phyloP scores from a whole-genome alignment of 1,284 basidiomycete species.

The Pyrrhoderma lamaoense region DNA sequence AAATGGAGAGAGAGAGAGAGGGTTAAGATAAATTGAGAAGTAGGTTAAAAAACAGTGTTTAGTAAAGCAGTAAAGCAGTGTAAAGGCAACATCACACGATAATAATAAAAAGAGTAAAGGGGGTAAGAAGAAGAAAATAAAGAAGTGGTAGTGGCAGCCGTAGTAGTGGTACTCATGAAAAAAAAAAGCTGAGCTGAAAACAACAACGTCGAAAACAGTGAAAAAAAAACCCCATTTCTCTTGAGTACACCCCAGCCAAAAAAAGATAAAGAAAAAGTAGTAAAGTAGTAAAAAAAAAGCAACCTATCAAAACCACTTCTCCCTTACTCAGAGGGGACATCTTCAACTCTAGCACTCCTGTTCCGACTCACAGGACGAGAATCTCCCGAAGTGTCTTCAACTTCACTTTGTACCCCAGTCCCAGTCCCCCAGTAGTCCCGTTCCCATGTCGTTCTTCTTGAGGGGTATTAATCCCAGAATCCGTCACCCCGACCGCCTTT shows the following conservation, averaged over 20 bases:
- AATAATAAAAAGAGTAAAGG: too few species aligned
- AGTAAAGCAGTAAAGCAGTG: too few species aligned
- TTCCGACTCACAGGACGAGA: slow-evolving; percentile 55
- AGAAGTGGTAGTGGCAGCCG: too few species aligned
- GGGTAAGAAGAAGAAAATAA: too few species aligned
- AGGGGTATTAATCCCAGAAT: slow-evolving; percentile 18
- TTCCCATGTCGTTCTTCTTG: neutral
- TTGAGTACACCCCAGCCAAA: neutral
- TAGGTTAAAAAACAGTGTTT: too few species aligned
- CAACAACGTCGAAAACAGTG: too few species aligned
- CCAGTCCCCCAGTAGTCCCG: slow-evolving; percentile 23
- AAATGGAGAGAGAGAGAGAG: too few species aligned
- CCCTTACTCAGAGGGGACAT: slow-evolving; percentile 43
- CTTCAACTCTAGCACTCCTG: slow-evolving; percentile 51
- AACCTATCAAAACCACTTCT: neutral
- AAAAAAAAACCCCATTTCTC: too few species aligned
- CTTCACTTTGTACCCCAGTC: slow-evolving; percentile 43
- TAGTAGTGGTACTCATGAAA: too few species aligned
- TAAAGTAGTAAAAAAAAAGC: neutral
- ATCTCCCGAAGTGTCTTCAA: slow-evolving; percentile 44
- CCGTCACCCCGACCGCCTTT: slow-evolving; percentile 19
- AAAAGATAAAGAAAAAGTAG: neutral
- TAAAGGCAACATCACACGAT: too few species aligned
- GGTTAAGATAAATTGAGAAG: too few species aligned
- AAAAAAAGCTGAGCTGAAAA: too few species aligned